A percentile compares a stretch with the other conserved stretches of the same genome.
Conservation (phyloP, 768 basidiomycete genomes). For the Boletus pseudo-olivaceus region DNA sequence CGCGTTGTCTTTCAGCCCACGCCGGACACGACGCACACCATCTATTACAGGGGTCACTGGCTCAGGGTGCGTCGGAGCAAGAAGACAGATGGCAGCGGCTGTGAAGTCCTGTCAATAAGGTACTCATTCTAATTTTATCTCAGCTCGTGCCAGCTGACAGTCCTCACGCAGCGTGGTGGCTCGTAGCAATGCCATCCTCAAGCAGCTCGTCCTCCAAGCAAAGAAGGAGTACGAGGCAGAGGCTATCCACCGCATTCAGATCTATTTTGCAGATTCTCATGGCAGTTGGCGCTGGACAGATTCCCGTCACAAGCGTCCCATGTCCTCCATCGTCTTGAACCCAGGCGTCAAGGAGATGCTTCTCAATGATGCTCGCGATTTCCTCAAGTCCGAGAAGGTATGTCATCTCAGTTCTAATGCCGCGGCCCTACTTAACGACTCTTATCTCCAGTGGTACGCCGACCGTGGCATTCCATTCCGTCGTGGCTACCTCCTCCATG, state of each 20-base stretch:
- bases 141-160: slow-evolving; percentile 12
- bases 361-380: slow-evolving; percentile 75
- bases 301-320: slow-evolving; percentile 83
- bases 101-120: slow-evolving; percentile 78
- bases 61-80: slow-evolving; percentile 67
- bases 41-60: slow-evolving; percentile 84
- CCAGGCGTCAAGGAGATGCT: slow-evolving; percentile 90
- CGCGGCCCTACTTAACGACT: background rate
- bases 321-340: slow-evolving; percentile 83
- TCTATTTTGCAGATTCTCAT: slow-evolving; percentile 86
- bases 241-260: slow-evolving; percentile 81
- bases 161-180: slow-evolving; percentile 63
- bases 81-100: slow-evolving; percentile 65
- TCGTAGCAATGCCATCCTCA: slow-evolving; percentile 77
- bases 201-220: slow-evolving; percentile 87
- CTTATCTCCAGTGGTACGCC: slow-evolving; percentile 70
- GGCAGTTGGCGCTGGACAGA: slow-evolving; percentile 88
- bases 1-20: slow-evolving; percentile 88
- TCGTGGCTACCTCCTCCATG: slow-evolving; percentile 80
- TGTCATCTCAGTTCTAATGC: slow-evolving; percentile 9
- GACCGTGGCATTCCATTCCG: slow-evolving; percentile 91
- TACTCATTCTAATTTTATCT: slow-evolving; percentile 26
- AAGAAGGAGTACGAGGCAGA: slow-evolving; percentile 88
- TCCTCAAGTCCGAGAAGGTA: slow-evolving; percentile 80
- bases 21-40: slow-evolving; percentile 83